Evolutionary conservation across 2,329 filamentous ascomycete genomes (phyloP).

Genomic region (Scedosporium boydii): DNA sequence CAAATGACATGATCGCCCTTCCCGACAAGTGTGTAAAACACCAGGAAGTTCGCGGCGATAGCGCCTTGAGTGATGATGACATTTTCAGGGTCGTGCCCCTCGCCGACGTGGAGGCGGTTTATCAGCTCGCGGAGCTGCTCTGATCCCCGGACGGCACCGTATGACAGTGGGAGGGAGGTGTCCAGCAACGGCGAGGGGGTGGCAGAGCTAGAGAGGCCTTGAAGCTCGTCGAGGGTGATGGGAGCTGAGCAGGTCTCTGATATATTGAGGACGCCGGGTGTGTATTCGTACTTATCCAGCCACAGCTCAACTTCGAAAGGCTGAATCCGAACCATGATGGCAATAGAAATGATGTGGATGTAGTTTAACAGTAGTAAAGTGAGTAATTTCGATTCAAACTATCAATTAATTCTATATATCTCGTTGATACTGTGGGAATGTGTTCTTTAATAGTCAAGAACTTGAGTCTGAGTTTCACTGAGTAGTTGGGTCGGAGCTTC

Average conservation of each 20-base stretch:
- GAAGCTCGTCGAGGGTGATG: slow-evolving; percentile 60
- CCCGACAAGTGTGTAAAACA: slow-evolving; percentile 62
- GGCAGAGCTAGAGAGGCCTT: slow-evolving; percentile 44
- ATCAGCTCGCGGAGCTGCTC: slow-evolving; percentile 53
- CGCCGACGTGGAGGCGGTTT: slow-evolving; percentile 53
- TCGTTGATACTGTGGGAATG: too few species aligned
- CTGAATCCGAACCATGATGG: slow-evolving; percentile 13
- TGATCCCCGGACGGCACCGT: slow-evolving; percentile 65
- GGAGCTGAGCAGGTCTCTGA: slow-evolving; percentile 73
- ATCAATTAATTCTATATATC: slow-evolving; percentile 8
- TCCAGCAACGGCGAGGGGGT: slow-evolving; percentile 27
- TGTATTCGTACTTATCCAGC: slow-evolving; percentile 53
- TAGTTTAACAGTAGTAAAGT: slow-evolving; percentile 1
- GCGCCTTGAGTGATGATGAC: slow-evolving; percentile 72
- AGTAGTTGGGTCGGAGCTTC: too few species aligned
- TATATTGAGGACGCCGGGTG: slow-evolving; percentile 54
- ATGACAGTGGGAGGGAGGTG: slow-evolving; percentile 52
- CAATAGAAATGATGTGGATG: slow-evolving; percentile 11
- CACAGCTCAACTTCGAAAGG: slow-evolving; percentile 62
- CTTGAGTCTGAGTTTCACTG: too few species aligned
- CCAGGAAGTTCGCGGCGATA: slow-evolving; percentile 76
- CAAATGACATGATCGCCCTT: slow-evolving; percentile 77
- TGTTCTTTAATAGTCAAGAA: too few species aligned
- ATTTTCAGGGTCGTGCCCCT: slow-evolving; percentile 46
- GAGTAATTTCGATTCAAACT: background rate